phyloP scores from a whole-genome alignment of 176 grass and related monocot genomes.

The Zea luxurians region DNA sequence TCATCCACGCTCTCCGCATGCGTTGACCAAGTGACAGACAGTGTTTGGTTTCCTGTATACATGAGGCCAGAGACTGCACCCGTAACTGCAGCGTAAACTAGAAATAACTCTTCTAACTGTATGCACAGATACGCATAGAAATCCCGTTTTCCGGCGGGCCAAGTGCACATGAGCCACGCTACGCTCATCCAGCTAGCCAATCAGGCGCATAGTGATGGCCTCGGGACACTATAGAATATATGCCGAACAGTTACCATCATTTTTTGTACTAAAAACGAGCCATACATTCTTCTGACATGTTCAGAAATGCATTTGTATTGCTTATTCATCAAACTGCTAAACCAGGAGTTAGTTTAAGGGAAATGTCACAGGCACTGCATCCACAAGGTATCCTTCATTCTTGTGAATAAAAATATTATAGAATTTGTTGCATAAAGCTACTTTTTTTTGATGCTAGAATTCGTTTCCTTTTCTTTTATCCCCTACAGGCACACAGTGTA shows the following conservation, averaged over 20 bases:
- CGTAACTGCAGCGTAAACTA: too few species aligned
- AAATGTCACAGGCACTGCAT: conserved; percentile 56
- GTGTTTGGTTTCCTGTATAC: too few species aligned
- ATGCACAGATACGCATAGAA: too few species aligned
- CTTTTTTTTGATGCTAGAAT: neutral
- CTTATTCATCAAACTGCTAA: conserved; percentile 62
- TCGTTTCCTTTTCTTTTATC: neutral
- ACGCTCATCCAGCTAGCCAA: too few species aligned
- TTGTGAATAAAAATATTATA: conserved; percentile 2
- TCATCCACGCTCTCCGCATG: too few species aligned
- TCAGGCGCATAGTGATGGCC: conserved; percentile 22
- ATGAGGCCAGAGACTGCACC: too few species aligned
- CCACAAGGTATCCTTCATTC: conserved; percentile 48
- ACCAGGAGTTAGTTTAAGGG: conserved; percentile 60
- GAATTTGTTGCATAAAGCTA: neutral
- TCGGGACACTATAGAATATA: conserved; percentile 63
- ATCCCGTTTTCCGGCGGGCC: too few species aligned
- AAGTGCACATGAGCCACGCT: too few species aligned
- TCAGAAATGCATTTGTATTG: conserved; percentile 55
- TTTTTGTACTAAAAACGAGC: conserved; percentile 37
- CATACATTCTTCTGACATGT: conserved; percentile 44
- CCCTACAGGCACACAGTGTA: conserved; percentile 13
- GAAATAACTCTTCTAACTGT: too few species aligned
- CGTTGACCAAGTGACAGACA: too few species aligned
- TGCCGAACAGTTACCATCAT: conserved; percentile 34